These are phyloP conservation scores for Candida ponderosae DNA, from an alignment of 805 yeast species.

Conservation along the genomic window DNA sequence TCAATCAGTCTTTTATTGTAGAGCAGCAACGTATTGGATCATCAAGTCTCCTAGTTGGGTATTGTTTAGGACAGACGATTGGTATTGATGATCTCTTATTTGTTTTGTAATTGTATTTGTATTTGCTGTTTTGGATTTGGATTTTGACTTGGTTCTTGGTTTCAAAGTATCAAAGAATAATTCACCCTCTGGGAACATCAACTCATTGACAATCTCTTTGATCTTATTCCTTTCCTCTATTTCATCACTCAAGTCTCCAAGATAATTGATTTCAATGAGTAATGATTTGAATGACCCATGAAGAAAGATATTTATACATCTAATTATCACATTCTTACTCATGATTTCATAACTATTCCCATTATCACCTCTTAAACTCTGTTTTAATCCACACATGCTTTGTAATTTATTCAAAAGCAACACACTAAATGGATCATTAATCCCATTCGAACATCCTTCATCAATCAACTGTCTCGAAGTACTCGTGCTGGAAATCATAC, in stretches of 20 bases:
- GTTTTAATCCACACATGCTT: constrained; percentile 64
- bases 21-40: not conserved
- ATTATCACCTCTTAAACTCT: constrained; percentile 65
- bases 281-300: constrained; percentile 73
- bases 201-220: constrained; percentile 21
- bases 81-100: not conserved
- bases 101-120: too few relatives aligned
- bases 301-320: constrained; percentile 64
- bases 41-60: not conserved
- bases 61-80: too few relatives aligned
- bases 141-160: too few relatives aligned
- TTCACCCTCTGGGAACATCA: constrained; percentile 32
- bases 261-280: constrained; percentile 40
- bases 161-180: too few relatives aligned
- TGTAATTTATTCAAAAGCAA: constrained; percentile 52
- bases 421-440: constrained; percentile 49
- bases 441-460: constrained; percentile 44
- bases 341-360: constrained; percentile 58
- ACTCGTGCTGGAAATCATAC: constrained; percentile 8
- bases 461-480: constrained; percentile 27
- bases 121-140: too few relatives aligned
- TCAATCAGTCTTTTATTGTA: too few relatives aligned
- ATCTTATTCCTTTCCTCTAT: constrained; percentile 15
- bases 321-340: constrained; percentile 31
- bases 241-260: constrained; percentile 1